Evolutionary conservation across 2,329 filamentous ascomycete species (phyloP).

Genomic region (Elsinoe fawcettii): DNA sequence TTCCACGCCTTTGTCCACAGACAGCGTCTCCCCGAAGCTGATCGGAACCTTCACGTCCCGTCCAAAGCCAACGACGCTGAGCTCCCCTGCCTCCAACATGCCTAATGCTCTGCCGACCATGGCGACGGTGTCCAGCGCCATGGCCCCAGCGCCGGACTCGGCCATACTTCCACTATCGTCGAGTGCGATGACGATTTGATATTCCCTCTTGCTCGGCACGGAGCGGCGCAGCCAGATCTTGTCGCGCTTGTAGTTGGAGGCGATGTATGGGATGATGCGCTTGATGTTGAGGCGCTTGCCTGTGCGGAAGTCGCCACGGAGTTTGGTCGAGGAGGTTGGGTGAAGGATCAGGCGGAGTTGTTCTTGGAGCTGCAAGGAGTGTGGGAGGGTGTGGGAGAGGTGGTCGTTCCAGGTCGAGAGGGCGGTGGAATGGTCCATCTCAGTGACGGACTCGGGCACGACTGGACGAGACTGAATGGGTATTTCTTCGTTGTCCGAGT

Average conservation of each 20-base stretch:
- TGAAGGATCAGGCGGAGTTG: constrained; percentile 93
- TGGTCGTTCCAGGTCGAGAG: constrained; percentile 77
- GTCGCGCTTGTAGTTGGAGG: constrained; percentile 95
- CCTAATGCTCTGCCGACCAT: constrained; percentile 79
- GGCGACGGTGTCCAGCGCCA: constrained; percentile 90
- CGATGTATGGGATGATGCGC: constrained; percentile 98
- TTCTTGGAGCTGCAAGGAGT: constrained; percentile 83
- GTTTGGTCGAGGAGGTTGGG: constrained; percentile 89
- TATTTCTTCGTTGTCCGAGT: constrained; percentile 39
- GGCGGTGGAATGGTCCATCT: constrained; percentile 42
- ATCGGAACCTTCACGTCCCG: constrained; percentile 76
- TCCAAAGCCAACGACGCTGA: constrained; percentile 88
- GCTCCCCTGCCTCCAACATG: constrained; percentile 90
- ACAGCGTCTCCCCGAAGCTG: constrained; percentile 74
- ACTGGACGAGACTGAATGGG: constrained; percentile 52
- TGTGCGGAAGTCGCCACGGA: constrained; percentile 92
- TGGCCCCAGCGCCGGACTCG: constrained; percentile 63
- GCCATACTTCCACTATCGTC: constrained; percentile 95
- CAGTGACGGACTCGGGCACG: constrained; percentile 54
- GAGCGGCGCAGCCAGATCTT: constrained; percentile 99
- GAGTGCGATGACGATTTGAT: constrained; percentile 95
- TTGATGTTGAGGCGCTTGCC: constrained; percentile 99
- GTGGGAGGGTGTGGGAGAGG: constrained; percentile 72
- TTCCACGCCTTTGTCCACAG: constrained; percentile 69
- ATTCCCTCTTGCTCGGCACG: constrained; percentile 84